Evolutionary conservation across 805 yeast genomes (phyloP), one percentile per base, ranked within the genome.

Genomic region (Saturnispora serradocipensis): DNA sequence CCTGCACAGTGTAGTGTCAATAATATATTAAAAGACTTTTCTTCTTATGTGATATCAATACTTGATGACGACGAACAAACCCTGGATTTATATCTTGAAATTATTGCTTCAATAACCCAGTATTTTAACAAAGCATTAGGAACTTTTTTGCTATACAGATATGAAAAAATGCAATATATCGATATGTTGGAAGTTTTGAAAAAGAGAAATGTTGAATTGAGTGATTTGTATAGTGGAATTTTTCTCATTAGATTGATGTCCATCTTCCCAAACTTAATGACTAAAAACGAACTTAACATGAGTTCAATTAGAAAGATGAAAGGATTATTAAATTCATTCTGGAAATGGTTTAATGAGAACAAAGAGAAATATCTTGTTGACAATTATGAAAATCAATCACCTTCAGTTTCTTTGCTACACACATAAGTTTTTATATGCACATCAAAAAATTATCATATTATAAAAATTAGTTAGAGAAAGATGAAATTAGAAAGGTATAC

Each of bases 201-300:
- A 30, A 56, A 50, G 32, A 50, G 49, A 4, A 52, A 52, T 8
- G 44, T 51, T 3, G 56, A 58, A 22, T 43, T 59, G 38, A 64
- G 76, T 53, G 72, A 75, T 2, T 63, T 84, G 0, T 91, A 90
- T 61, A 96, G 97, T 0, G 74, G 84, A 1, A 90, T 87, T 59
- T 97, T 90, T 66, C 69, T 93, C 36, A 67, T 91, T 54, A 72
- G 99, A 56, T 67, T 91, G 52, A 72, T 89, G 56, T 84, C 87
- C 15, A 73, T 86, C 1, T 67, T 93, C 43, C 98, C 99, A 0
- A 93, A 88, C 10, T 69, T 89, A n/a, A 75, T 90, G 50, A 76
- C 88, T 0, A 83, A 82, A 56, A 81, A 96, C 1, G 70, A 81
- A 8, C 86, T 89, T 89, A 97, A 89, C 59, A 73, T 77, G n/a